These are phyloP conservation scores for Coccomyxa subellipsoidea DNA, from an alignment of 163 green algal genomes.

Conservation along the genomic window DNA sequence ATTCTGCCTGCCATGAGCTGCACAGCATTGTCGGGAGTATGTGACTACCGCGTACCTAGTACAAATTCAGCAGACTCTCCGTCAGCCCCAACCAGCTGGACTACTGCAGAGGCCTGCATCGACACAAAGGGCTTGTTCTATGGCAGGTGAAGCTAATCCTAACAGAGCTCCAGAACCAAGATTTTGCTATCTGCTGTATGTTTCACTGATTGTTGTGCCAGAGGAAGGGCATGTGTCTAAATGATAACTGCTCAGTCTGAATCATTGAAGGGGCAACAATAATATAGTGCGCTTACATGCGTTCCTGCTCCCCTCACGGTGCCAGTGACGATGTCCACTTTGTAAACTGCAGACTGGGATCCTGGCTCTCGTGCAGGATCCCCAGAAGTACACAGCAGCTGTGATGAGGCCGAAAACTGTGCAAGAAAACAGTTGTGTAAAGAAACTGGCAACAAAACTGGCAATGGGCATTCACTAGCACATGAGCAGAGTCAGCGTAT, in stretches of 20 bases:
- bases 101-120: constrained; percentile 27
- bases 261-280: too few relatives aligned
- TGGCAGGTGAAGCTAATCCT: background rate
- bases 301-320: constrained; percentile 74
- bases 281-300: too few relatives aligned
- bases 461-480: background rate
- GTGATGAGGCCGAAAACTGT: background rate
- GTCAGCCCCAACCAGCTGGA: constrained; percentile 57
- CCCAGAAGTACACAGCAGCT: background rate
- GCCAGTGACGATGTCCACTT: constrained; percentile 62
- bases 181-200: background rate
- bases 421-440: background rate
- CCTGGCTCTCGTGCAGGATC: background rate
- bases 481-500: background rate
- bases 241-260: background rate
- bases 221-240: background rate
- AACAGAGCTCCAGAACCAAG: too few relatives aligned
- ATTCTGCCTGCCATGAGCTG: too few relatives aligned
- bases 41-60: constrained; percentile 25
- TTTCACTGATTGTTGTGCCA: background rate
- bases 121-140: background rate
- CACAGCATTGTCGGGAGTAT: too few relatives aligned
- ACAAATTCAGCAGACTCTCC: constrained; percentile 40
- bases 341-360: constrained; percentile 19
- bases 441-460: background rate